Conservation (phyloP, 2,329 filamentous ascomycete genomes). For the Penicillium sp. region DNA sequence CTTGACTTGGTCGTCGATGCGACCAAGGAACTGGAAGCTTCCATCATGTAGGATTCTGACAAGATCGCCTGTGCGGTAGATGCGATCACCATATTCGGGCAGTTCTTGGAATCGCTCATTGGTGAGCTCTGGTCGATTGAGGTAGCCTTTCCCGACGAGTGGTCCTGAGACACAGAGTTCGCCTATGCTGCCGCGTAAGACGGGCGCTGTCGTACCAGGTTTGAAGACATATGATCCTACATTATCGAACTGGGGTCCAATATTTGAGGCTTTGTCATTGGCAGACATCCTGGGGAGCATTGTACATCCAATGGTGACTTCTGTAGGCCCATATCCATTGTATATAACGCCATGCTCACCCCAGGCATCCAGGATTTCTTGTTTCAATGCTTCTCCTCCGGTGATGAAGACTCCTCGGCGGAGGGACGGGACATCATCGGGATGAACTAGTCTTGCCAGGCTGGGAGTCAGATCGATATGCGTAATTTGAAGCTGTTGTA, state of each 20-base stretch:
- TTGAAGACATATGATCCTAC: constrained; percentile 77
- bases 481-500: constrained; percentile 70
- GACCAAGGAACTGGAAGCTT: constrained; percentile 81
- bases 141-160: constrained; percentile 83
- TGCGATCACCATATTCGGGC: constrained; percentile 52
- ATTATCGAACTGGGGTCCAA: constrained; percentile 80
- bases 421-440: constrained; percentile 73
- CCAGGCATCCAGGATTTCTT: constrained; percentile 85
- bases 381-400: constrained; percentile 80
- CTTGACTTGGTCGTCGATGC: constrained; percentile 89
- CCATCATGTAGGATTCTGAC: constrained; percentile 76
- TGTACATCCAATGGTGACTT: constrained; percentile 88
- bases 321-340: constrained; percentile 89
- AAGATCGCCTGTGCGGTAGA: constrained; percentile 87
- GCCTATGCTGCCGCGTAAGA: constrained; percentile 73
- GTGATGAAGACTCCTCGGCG: constrained; percentile 88
- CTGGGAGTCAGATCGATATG: constrained; percentile 92
- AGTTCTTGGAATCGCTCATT: constrained; percentile 69
- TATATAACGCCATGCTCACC: constrained; percentile 76
- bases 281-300: constrained; percentile 77
- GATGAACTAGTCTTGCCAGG: constrained; percentile 71
- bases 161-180: constrained; percentile 86
- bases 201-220: constrained; percentile 65
- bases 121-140: constrained; percentile 76
- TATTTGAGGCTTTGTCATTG: constrained; percentile 80